phyloP scores from a whole-genome alignment of 2,329 filamentous ascomycete species.

The Fusarium musae region DNA sequence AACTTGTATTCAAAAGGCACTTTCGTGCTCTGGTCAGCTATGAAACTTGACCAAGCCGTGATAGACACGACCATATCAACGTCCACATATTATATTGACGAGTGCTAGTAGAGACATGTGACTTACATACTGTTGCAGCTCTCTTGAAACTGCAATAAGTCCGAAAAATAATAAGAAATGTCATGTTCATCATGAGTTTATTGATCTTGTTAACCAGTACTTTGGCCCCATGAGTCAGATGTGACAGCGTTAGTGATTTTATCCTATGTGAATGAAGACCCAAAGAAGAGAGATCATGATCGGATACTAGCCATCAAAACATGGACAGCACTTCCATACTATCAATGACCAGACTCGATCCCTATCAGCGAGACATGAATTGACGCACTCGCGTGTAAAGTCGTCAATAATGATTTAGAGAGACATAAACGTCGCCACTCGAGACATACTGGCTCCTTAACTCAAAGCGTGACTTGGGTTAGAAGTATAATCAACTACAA shows the following conservation, averaged over 20 bases:
- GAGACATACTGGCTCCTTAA: constrained; percentile 52
- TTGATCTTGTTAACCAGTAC: not conserved
- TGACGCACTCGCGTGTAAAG: constrained; percentile 41
- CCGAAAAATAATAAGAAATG: no score
- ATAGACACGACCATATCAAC: not conserved
- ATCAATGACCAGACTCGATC: constrained; percentile 42
- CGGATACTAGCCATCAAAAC: constrained; percentile 46
- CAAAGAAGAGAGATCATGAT: constrained; percentile 42
- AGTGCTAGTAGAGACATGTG: not conserved
- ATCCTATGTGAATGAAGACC: constrained; percentile 46
- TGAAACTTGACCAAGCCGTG: not conserved
- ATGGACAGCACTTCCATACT: constrained; percentile 41
- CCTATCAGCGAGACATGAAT: constrained; percentile 42
- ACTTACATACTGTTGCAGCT: not conserved
- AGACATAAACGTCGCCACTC: constrained; percentile 41
- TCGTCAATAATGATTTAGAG: constrained; percentile 46
- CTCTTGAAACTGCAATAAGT: not conserved
- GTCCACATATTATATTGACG: not conserved
- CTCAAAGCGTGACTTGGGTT: constrained; percentile 51
- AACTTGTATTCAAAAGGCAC: not conserved
- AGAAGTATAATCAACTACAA: constrained; percentile 50
- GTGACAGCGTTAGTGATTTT: constrained; percentile 42
- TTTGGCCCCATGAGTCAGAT: not conserved
- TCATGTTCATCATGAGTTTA: not conserved
- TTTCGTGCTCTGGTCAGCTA: not conserved